Conservation (phyloP, 2,329 filamentous ascomycete species). For the Neophaeococcomyces mojaviensis region DNA sequence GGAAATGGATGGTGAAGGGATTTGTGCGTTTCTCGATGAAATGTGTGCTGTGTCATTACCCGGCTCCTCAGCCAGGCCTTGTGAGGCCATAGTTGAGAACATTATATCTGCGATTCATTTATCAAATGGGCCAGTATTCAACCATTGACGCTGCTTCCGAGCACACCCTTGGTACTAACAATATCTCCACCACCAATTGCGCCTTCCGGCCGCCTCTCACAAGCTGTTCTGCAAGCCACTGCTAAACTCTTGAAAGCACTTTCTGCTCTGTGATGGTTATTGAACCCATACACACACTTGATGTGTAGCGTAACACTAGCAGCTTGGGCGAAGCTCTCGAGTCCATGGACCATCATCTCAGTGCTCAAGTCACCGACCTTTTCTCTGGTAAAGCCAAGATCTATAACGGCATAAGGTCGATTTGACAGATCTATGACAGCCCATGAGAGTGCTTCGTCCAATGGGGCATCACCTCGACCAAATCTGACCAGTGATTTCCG, state of each 20-base stretch:
- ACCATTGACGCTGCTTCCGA: slow-evolving; percentile 35
- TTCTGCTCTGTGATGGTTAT: slow-evolving; percentile 94
- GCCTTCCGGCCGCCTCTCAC: slow-evolving; percentile 61
- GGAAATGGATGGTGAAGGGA: too few relatives aligned
- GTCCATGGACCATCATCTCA: slow-evolving; percentile 95
- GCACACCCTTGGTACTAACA: slow-evolving; percentile 89
- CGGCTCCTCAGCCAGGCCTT: too few relatives aligned
- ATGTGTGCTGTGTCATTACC: too few relatives aligned
- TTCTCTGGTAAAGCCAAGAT: slow-evolving; percentile 79
- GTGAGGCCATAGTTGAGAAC: too few relatives aligned
- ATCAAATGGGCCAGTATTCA: too few relatives aligned
- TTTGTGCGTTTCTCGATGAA: too few relatives aligned
- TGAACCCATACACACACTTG: slow-evolving; percentile 80
- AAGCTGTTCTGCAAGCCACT: slow-evolving; percentile 73
- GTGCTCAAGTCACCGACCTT: slow-evolving; percentile 87
- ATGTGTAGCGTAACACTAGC: slow-evolving; percentile 92
- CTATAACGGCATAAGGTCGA: slow-evolving; percentile 74
- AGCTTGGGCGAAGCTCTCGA: slow-evolving; percentile 88
- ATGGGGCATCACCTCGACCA: slow-evolving; percentile 82
- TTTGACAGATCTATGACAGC: slow-evolving; percentile 94
- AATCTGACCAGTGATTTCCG: slow-evolving; percentile 81
- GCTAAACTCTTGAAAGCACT: slow-evolving; percentile 95
- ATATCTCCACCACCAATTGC: slow-evolving; percentile 82
- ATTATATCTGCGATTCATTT: too few relatives aligned
- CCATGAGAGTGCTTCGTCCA: slow-evolving; percentile 89